Evolutionary conservation across 768 basidiomycete species (phyloP), one percentile per base, ranked within the genome.

Genomic region (Leccinum incarnatum): DNA sequence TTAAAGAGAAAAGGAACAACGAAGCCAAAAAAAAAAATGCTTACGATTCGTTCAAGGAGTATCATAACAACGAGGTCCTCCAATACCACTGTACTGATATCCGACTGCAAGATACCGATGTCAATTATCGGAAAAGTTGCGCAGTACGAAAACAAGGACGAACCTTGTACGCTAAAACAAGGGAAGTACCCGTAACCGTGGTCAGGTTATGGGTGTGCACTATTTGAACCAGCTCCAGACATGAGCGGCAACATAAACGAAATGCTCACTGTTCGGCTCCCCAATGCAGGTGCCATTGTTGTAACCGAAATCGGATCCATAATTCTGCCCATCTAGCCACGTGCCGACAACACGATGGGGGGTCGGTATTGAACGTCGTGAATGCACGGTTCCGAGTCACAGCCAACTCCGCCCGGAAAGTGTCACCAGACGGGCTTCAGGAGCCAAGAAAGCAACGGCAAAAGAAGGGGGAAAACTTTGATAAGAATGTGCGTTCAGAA

Each of bases 211-310:
- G 5, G 17, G 63, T 15, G 51, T 67, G 66, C 1, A 67, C 66
- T 67, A 12, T 4, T 34, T 15, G 12, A 46, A 21, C 2, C 19
- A 15, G n/a, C 3, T 21, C 62, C 36, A 59, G 45, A 55, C 23
- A 36, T 34, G 14, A 21, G 37, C 25, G 5, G 7, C 14, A 36
- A 49, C 15, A 3, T 11, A 17, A 3, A 2, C 32, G 2, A 23
- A 49, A 3, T n/a, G 52, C 66, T 59, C 49, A 67, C 66, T 30
- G 32, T 67, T 67, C 21, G 66, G 66, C 0, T 40, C 0, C 3
- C 17, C 2, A 5, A 66, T 23, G 17, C 65, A 54, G 8, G 2
- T 2, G 25, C 54, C 40, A 1, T 17, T 0, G 7, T 2, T 14
- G 17, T 3, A 15, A 49, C 19, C 47, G 23, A 49, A 60, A 21